Percentiles rank a stretch among this genome's conserved stretches.
These are phyloP conservation scores for Straminergon stramineum DNA, from an alignment of 225 moss, liverwort and hornwort genomes.

Conservation along the genomic window DNA sequence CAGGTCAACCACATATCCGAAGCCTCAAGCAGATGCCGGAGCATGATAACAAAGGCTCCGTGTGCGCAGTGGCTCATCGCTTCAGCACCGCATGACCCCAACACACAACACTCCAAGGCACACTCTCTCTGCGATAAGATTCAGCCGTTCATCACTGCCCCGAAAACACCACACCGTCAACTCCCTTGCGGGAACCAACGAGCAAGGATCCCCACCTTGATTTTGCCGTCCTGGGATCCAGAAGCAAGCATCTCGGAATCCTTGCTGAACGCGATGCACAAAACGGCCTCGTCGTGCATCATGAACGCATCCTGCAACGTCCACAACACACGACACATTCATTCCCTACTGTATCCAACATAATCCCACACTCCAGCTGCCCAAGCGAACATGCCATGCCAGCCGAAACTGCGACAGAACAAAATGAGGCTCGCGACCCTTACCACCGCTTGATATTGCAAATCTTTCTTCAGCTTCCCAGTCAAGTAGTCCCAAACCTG, in stretches of 20 bases:
- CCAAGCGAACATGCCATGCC: neutral
- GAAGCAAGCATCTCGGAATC: slow-evolving; percentile 99
- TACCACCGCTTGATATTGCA: slow-evolving; percentile 96
- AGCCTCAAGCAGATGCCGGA: neutral
- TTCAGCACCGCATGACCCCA: neutral
- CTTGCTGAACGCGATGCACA: slow-evolving; percentile 85
- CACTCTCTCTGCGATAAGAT: neutral
- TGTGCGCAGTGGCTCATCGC: neutral
- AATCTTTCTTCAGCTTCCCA: slow-evolving; percentile 95
- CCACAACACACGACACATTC: neutral
- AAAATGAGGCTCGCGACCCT: neutral
- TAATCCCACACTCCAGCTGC: neutral
- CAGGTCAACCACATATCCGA: neutral
- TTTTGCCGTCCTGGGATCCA: slow-evolving; percentile 99
- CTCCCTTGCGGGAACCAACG: neutral
- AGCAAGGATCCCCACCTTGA: slow-evolving; percentile 50
- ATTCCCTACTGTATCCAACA: neutral
- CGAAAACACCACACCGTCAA: neutral
- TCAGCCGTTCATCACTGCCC: neutral
- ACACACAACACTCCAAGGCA: neutral
- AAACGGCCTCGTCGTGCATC: slow-evolving; percentile 99
- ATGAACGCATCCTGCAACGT: slow-evolving; percentile 94
- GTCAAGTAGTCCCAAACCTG: slow-evolving; percentile 99
- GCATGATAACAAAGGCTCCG: neutral
- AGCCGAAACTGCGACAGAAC: neutral